Percentiles rank a stretch among this genome's conserved stretches.
phyloP scores from a whole-genome alignment of 148 eudicot genomes.

The Selenicereus undatus region DNA sequence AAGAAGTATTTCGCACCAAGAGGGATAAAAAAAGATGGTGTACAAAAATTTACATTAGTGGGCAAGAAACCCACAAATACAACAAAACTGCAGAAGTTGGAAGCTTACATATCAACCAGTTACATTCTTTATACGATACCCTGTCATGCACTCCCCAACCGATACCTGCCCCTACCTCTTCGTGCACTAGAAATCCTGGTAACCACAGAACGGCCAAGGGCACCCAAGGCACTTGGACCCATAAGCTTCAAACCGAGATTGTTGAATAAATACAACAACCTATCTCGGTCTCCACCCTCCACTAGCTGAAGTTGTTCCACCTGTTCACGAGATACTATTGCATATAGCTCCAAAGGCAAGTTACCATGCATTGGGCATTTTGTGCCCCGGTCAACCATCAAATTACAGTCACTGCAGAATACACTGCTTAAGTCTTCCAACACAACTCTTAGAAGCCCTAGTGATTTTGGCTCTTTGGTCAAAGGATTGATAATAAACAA shows the following conservation, averaged over 20 bases:
- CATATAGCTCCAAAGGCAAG: constrained; percentile 55
- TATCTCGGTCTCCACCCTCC: constrained; percentile 46
- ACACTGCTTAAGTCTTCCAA: constrained; percentile 33
- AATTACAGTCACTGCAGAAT: constrained; percentile 26
- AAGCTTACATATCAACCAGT: neutral
- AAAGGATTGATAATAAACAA: constrained; percentile 57
- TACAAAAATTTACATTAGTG: neutral
- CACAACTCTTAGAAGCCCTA: constrained; percentile 58
- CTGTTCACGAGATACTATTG: constrained; percentile 60
- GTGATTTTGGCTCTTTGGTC: constrained; percentile 42
- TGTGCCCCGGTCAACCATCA: constrained; percentile 28
- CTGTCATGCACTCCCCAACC: constrained; percentile 22
- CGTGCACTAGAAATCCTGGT: constrained; percentile 44
- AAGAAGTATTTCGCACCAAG: neutral
- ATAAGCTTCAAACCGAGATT: constrained; percentile 64
- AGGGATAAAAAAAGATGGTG: neutral
- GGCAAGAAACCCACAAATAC: neutral
- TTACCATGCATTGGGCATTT: constrained; percentile 28
- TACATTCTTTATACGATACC: constrained; percentile 7
- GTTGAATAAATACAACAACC: constrained; percentile 45
- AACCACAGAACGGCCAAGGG: constrained; percentile 42
- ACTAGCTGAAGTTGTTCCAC: constrained; percentile 55
- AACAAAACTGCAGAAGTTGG: neutral
- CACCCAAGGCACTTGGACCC: constrained; percentile 54
- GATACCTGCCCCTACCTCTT: constrained; percentile 56